Base-by-base conservation (phyloP, 441 rosid species). In the Jatropha multifida region DNA sequence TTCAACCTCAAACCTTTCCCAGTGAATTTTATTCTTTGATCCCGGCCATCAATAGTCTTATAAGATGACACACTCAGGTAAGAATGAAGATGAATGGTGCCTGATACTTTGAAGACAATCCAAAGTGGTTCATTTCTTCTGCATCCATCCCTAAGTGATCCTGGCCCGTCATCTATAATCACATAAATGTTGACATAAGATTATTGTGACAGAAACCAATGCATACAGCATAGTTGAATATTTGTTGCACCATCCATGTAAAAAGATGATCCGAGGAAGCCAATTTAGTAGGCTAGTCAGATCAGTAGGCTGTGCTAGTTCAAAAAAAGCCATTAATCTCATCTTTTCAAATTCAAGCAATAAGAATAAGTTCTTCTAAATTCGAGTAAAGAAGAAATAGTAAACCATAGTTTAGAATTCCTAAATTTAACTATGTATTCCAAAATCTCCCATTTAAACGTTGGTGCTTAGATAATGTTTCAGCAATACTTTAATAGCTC, bases 21-120 rank as follows among this genome's bases (percentile, higher is more conserved):
- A 0, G 93, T 87, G 69, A 96, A 81, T 77, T 90, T 94, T 71
- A 94, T 86, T 81, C 88, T 85, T 77, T 89, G 97, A 23, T 94
- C 98, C 23, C 98, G 88, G 32, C 98, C 98, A 78, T 96, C 99
- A 23, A 96, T 85, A 68, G 97, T 96, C 88, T 92, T 96, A 75
- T 91, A 88, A 69, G 98, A 96, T 7, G 98, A 87, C 26, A 92
- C 89, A 61, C 40, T 91, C 80, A 91, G 77, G 86, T 82, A 85
- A 2, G 94, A 87, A 0, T 81, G 80, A 0, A 95, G 89, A 73
- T 83, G 76, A 70, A 95, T 90, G 68, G 89, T 86, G 77, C 99
- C 98, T 2, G 97, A 94, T 46, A 90, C 83, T 56, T 86, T 88
- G 63, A 94, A 93, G 60, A 91, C 92, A 66, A 93, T 93, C 98